A percentile compares a stretch with the other conserved stretches of the same genome.
phyloP scores from a whole-genome alignment of 1,284 basidiomycete genomes.

The Stereum hirsutum region DNA sequence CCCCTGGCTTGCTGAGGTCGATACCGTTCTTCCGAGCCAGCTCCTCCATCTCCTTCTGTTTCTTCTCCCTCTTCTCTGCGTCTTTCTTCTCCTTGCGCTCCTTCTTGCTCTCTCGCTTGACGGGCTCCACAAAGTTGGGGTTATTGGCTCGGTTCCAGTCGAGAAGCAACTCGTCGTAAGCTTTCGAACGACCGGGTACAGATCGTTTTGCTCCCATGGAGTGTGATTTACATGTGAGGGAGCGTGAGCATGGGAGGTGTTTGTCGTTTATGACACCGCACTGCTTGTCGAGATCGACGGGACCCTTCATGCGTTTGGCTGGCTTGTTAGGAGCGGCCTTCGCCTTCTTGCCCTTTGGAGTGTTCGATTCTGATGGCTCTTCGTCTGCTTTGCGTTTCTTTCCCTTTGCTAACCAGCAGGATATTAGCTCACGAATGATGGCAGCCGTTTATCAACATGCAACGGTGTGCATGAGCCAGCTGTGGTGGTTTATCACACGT shows the following conservation, averaged over 20 bases:
- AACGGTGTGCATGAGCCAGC: too few relatives aligned
- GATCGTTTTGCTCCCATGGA: slow-evolving; percentile 95
- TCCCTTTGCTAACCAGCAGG: slow-evolving; percentile 23
- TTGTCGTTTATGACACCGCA: slow-evolving; percentile 99
- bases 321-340: slow-evolving; percentile 64
- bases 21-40: slow-evolving; percentile 44
- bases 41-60: slow-evolving; percentile 56
- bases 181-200: slow-evolving; percentile 78
- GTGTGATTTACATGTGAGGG: slow-evolving; percentile 96
- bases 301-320: slow-evolving; percentile 73
- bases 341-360: slow-evolving; percentile 64
- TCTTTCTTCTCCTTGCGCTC: slow-evolving; percentile 77
- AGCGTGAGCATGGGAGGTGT: slow-evolving; percentile 87
- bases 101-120: slow-evolving; percentile 74
- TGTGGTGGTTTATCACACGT: slow-evolving; percentile 11
- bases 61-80: slow-evolving; percentile 68
- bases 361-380: slow-evolving; percentile 39
- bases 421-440: too few relatives aligned
- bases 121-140: slow-evolving; percentile 90
- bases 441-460: too few relatives aligned
- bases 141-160: slow-evolving; percentile 94
- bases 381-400: slow-evolving; percentile 72
- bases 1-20: slow-evolving; percentile 23
- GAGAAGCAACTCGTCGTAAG: slow-evolving; percentile 82
- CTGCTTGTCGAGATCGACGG: slow-evolving; percentile 86